phyloP scores from a whole-genome alignment of 2,329 filamentous ascomycete genomes.

The Xylaria multiplex region DNA sequence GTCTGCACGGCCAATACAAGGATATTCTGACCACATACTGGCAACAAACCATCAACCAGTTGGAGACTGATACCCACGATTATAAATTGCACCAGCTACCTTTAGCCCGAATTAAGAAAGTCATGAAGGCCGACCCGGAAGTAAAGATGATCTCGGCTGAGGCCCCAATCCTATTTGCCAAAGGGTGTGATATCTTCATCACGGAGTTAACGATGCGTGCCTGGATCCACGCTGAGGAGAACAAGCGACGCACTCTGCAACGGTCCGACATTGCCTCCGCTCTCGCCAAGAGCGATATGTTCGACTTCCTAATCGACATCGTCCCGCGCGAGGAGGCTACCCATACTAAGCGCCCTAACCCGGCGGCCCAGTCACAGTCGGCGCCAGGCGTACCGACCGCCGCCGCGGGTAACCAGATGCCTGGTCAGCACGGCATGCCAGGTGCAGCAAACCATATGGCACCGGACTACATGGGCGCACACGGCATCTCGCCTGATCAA shows the following conservation, averaged over 20 bases:
- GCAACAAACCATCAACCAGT: slow-evolving; percentile 96
- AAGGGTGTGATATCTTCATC: slow-evolving; percentile 99
- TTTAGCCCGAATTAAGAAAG: slow-evolving; percentile 98
- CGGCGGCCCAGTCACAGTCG: slow-evolving; percentile 59
- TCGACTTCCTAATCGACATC: slow-evolving; percentile 99
- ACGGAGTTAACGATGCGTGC: slow-evolving; percentile 98
- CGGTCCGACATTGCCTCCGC: slow-evolving; percentile 96
- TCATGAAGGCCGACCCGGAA: slow-evolving; percentile 99
- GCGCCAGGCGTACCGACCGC: slow-evolving; percentile 55
- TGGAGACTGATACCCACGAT: slow-evolving; percentile 95
- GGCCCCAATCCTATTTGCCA: slow-evolving; percentile 96
- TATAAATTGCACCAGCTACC: slow-evolving; percentile 98
- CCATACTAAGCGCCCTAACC: slow-evolving; percentile 78
- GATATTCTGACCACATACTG: slow-evolving; percentile 99
- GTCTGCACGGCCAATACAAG: slow-evolving; percentile 89
- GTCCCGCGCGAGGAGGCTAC: slow-evolving; percentile 94
- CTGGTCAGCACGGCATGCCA: slow-evolving; percentile 62
- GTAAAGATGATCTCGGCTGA: slow-evolving; percentile 99
- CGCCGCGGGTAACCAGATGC: slow-evolving; percentile 60
- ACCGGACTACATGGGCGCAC: slow-evolving; percentile 71
- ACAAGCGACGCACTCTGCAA: slow-evolving; percentile 95
- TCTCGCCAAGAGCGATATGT: slow-evolving; percentile 98
- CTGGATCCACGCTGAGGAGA: slow-evolving; percentile 99
- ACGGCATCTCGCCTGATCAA: slow-evolving; percentile 73
- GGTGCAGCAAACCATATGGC: slow-evolving; percentile 71